These are phyloP conservation scores for Coemansia sp. DNA, from an alignment of 192 early-diverging fungal genomes.

Conservation along the genomic window DNA sequence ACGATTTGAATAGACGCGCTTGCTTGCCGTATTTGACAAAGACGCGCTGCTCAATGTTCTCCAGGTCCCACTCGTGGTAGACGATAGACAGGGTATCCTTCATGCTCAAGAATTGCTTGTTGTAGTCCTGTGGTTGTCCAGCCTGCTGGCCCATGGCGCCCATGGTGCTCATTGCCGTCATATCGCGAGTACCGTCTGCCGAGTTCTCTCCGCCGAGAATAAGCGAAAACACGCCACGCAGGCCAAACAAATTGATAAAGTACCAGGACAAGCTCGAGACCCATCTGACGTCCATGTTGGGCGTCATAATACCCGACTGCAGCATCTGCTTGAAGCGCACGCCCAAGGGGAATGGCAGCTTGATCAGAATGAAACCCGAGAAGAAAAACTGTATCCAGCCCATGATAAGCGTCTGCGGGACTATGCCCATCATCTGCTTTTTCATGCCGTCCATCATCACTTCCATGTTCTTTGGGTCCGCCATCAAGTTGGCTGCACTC, in stretches of 20 bases:
- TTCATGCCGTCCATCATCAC: slow-evolving; percentile 98
- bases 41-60: slow-evolving; percentile 77
- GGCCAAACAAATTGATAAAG: slow-evolving; percentile 96
- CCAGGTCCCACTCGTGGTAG: slow-evolving; percentile 78
- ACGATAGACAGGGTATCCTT: slow-evolving; percentile 85
- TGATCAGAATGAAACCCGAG: slow-evolving; percentile 94
- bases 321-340: slow-evolving; percentile 98
- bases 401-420: slow-evolving; percentile 99
- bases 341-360: slow-evolving; percentile 94
- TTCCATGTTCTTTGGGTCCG: slow-evolving; percentile 91
- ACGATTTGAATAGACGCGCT: slow-evolving; percentile 40
- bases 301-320: slow-evolving; percentile 92
- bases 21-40: slow-evolving; percentile 75
- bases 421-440: slow-evolving; percentile 95
- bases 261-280: slow-evolving; percentile 98
- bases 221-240: slow-evolving; percentile 87
- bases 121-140: slow-evolving; percentile 80
- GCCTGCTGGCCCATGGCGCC: slow-evolving; percentile 69
- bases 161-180: slow-evolving; percentile 91
- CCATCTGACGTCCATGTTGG: slow-evolving; percentile 97
- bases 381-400: slow-evolving; percentile 99
- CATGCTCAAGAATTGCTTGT: slow-evolving; percentile 86
- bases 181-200: slow-evolving; percentile 83
- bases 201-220: slow-evolving; percentile 90
- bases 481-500: slow-evolving; percentile 79